Base-by-base conservation (phyloP, 805 yeast species). In the Spathaspora hagerdaliae region DNA sequence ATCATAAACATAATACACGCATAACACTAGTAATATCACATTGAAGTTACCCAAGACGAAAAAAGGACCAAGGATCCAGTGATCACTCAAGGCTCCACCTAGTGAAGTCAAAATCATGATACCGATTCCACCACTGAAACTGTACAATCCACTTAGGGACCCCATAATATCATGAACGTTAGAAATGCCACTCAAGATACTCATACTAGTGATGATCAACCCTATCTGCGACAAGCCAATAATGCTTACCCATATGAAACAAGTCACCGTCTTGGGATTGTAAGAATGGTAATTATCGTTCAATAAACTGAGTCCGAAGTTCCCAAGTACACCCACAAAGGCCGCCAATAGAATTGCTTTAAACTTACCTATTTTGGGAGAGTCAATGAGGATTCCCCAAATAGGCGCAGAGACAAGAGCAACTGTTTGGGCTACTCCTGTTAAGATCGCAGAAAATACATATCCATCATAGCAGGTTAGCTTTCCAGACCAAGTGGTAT, bases 41-140 rank as follows among this genome's bases (percentile, higher is more conserved):
- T 67, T 58, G 45, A 81, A 70, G 3, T 60, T 12, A 0, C 78
- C 79, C 48, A 82, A 63, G 7, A 82, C 59, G 19, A 78, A 56
- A 53, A 85, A 84, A 4, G 90, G 87, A 0, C 79, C 77, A 34
- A 78, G 75, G 24, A 74, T 62, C 78, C 82, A 79, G 33, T 51
- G 42, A 56, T 83, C 88, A 24, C 84, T 77, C 51, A 79, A 65
- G 12, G 64, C 55, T 4, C 90, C 90, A 6, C 90, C 91, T 8
- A 82, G 32, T 54, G 78, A 79, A 32, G 82, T 75, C 27, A 83
- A 64, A 1, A 81, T 43, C 46, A 85, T 63, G 27, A 84, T 82
- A 2, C 92, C 92, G 7, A 81, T 42, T 1, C 87, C 87, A 13
- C 89, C 90, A 51, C 75, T 67, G 44, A 85, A 73, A n/a, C 84